Evolutionary conservation across 768 basidiomycete species (phyloP).

Genomic region (Boletales sp.): DNA sequence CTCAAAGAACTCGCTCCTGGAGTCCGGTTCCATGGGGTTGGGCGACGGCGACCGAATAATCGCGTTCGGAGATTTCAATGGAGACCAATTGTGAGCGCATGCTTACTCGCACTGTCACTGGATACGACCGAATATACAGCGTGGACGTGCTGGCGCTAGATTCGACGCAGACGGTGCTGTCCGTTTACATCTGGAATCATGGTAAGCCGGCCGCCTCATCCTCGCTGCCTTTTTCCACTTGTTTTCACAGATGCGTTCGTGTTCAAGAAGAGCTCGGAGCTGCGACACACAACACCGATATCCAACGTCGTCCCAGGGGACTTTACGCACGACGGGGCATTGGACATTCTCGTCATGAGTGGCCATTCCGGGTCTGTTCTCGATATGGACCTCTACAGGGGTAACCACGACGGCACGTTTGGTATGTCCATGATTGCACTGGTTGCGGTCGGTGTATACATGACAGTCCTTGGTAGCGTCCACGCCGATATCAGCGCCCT

Average conservation of each 20-base stretch:
- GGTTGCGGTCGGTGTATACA: too few relatives aligned
- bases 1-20: conserved; percentile 73
- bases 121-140: conserved; percentile 37
- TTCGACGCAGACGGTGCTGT: conserved; percentile 72
- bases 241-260: conserved; percentile 50
- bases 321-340: conserved; percentile 86
- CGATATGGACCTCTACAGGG: conserved; percentile 69
- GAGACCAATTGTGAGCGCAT: conserved; percentile 82
- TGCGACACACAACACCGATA: conserved; percentile 56
- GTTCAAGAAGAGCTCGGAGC: conserved; percentile 47
- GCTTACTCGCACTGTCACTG: background rate
- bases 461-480: conserved; percentile 4
- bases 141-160: conserved; percentile 77
- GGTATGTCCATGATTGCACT: conserved; percentile 39
- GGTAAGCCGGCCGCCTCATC: conserved; percentile 39
- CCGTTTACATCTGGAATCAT: conserved; percentile 80
- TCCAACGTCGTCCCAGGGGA: conserved; percentile 90
- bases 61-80: conserved; percentile 94
- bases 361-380: conserved; percentile 49
- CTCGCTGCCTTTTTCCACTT: conserved; percentile 2
- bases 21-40: conserved; percentile 78
- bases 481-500: conserved; percentile 49
- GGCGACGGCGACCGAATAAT: conserved; percentile 68
- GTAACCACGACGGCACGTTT: conserved; percentile 59
- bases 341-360: conserved; percentile 90